Percentiles rank a stretch among this genome's conserved stretches.
Evolutionary conservation across 768 basidiomycete species (phyloP).

Genomic region (Termitomyces sp.): DNA sequence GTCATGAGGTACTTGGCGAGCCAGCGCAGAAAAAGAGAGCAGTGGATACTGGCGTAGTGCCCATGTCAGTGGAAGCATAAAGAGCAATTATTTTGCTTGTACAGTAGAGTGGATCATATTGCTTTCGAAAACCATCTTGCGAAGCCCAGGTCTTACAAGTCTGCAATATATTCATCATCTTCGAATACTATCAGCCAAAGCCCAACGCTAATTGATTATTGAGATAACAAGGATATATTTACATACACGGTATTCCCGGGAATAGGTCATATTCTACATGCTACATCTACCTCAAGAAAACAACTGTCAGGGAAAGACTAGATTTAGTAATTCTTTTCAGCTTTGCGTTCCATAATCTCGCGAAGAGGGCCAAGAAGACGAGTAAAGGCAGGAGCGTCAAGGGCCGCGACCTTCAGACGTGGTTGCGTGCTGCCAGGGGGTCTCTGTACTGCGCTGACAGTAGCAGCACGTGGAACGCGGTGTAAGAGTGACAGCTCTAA

Average conservation of each 20-base stretch:
- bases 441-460: conserved; percentile 76
- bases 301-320: conserved; percentile 11
- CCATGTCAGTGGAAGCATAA: conserved; percentile 46
- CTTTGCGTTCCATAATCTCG: conserved; percentile 89
- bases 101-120: conserved; percentile 7
- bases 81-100: conserved; percentile 3
- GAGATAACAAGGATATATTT: conserved; percentile 5
- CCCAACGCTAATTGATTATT: neutral
- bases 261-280: conserved; percentile 3
- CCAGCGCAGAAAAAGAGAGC: conserved; percentile 24
- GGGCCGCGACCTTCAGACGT: conserved; percentile 88
- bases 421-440: conserved; percentile 35
- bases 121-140: neutral
- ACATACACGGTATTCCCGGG: conserved; percentile 12
- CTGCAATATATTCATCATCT: neutral
- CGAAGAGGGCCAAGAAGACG: conserved; percentile 88
- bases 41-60: conserved; percentile 32
- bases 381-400: conserved; percentile 92
- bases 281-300: conserved; percentile 17
- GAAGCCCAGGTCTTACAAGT: neutral
- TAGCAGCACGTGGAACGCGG: conserved; percentile 90
- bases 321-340: conserved; percentile 60
- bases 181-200: neutral
- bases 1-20: conserved; percentile 60
- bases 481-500: conserved; percentile 89